Percentiles rank a stretch among this genome's conserved stretches.
These are phyloP conservation scores for Pseudozyma hubeiensis DNA, from an alignment of 1,284 basidiomycete species.

Conservation along the genomic window DNA sequence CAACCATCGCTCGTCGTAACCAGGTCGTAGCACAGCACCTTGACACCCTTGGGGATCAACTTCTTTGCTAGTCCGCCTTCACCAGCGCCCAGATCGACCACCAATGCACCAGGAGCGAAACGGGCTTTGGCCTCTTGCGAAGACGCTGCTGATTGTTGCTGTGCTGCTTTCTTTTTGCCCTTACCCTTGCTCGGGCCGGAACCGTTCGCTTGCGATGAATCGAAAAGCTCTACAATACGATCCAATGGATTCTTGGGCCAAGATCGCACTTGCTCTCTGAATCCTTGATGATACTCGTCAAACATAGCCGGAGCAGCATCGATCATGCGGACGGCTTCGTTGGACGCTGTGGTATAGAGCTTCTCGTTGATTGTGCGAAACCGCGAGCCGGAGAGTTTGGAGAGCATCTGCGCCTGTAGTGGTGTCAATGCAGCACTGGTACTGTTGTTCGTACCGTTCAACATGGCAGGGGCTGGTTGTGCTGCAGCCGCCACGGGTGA, in stretches of 20 bases:
- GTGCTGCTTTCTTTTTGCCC: constrained; percentile 1
- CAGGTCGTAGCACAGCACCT: constrained; percentile 79
- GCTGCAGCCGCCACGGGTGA: constrained; percentile 1
- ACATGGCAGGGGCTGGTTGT: not conserved
- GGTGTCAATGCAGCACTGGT: constrained; percentile 35
- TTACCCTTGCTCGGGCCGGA: constrained; percentile 11
- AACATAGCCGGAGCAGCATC: constrained; percentile 57
- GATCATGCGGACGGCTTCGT: constrained; percentile 57
- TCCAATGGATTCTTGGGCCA: constrained; percentile 68
- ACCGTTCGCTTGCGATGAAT: constrained; percentile 2
- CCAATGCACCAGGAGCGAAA: constrained; percentile 74
- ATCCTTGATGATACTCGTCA: constrained; percentile 67
- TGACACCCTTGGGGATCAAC: constrained; percentile 71
- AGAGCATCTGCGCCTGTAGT: constrained; percentile 58
- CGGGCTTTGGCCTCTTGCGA: constrained; percentile 14
- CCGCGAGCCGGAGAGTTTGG: constrained; percentile 63
- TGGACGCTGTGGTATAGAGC: constrained; percentile 62
- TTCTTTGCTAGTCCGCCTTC: constrained; percentile 84
- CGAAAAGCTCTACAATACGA: constrained; percentile 53
- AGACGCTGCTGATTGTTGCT: constrained; percentile 1
- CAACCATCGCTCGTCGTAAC: constrained; percentile 78
- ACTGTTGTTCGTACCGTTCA: not conserved
- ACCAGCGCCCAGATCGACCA: constrained; percentile 95
- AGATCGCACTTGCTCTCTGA: constrained; percentile 62
- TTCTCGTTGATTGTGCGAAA: constrained; percentile 68